phyloP scores from a whole-genome alignment of 2,329 filamentous ascomycete species.

The Rutstroemia sydowiana region DNA sequence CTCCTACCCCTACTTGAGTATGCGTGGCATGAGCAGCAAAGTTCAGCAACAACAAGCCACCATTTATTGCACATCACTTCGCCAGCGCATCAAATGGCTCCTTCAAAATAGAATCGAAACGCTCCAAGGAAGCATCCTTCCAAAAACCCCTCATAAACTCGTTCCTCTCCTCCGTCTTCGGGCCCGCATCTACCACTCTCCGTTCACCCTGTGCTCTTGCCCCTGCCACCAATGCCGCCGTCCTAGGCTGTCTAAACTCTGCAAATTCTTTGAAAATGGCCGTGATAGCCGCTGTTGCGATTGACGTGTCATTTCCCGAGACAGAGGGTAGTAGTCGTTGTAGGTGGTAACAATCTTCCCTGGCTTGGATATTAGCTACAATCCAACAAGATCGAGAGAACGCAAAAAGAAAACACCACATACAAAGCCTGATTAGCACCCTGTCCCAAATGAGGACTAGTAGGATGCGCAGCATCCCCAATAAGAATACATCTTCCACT shows the following conservation, averaged over 20 bases:
- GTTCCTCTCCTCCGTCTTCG: slow-evolving; percentile 1
- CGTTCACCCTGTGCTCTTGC: slow-evolving; percentile 9
- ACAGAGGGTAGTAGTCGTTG: background rate
- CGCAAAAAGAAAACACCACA: background rate
- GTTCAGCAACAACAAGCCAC: too few species aligned
- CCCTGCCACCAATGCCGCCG: background rate
- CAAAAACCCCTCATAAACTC: slow-evolving; percentile 2
- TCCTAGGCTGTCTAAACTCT: slow-evolving; percentile 5
- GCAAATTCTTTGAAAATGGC: slow-evolving; percentile 4
- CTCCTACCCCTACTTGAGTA: too few species aligned
- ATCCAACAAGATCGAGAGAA: background rate
- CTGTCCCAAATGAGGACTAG: slow-evolving; percentile 15
- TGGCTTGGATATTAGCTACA: background rate
- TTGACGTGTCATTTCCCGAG: background rate
- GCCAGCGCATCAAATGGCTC: background rate
- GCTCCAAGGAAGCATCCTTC: background rate
- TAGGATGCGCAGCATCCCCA: slow-evolving; percentile 47
- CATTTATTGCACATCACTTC: too few species aligned
- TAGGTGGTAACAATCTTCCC: background rate
- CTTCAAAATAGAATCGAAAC: background rate
- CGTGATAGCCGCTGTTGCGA: too few species aligned
- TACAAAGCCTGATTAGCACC: slow-evolving; percentile 14
- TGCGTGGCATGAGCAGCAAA: too few species aligned
- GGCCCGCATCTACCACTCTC: slow-evolving; percentile 1
- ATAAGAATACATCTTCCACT: slow-evolving; percentile 40